Evolutionary conservation across 345 rosid genomes (phyloP).

Genomic region (Pistacia vera): DNA sequence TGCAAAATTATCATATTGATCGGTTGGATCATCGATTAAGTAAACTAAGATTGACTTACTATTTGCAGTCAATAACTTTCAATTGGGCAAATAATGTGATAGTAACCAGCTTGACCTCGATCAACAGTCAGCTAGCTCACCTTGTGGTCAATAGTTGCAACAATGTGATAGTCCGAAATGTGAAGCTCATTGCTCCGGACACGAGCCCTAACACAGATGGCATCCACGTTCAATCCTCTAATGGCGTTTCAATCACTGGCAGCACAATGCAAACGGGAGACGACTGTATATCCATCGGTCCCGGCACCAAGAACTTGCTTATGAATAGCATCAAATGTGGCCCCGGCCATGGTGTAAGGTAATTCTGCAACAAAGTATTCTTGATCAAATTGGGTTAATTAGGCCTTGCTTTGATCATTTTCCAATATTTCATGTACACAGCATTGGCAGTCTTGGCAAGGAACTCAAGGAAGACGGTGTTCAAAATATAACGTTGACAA

Average conservation of each 20-base stretch:
- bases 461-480: constrained; percentile 43
- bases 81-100: constrained; percentile 37
- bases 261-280: constrained; percentile 55
- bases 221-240: constrained; percentile 51
- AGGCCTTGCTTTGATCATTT: neutral
- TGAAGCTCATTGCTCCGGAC: constrained; percentile 39
- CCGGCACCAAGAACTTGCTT: constrained; percentile 51
- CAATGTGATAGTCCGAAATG: constrained; percentile 40
- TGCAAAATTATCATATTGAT: neutral
- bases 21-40: neutral
- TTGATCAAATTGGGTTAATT: too few relatives aligned
- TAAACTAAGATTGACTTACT: too few relatives aligned
- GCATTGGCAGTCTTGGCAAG: constrained; percentile 57
- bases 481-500: constrained; percentile 48
- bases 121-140: constrained; percentile 58
- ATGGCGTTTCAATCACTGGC: constrained; percentile 36
- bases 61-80: constrained; percentile 12
- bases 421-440: constrained; percentile 1
- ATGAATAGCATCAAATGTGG: constrained; percentile 55
- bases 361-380: neutral
- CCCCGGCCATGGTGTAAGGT: constrained; percentile 74
- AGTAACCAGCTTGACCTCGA: constrained; percentile 47
- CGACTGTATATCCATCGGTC: constrained; percentile 63
- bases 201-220: constrained; percentile 71
- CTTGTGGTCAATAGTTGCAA: constrained; percentile 47